A percentile compares a stretch with the other conserved stretches of the same genome.
phyloP scores from a whole-genome alignment of 1,284 basidiomycete genomes.

The Tremellales sp. region DNA sequence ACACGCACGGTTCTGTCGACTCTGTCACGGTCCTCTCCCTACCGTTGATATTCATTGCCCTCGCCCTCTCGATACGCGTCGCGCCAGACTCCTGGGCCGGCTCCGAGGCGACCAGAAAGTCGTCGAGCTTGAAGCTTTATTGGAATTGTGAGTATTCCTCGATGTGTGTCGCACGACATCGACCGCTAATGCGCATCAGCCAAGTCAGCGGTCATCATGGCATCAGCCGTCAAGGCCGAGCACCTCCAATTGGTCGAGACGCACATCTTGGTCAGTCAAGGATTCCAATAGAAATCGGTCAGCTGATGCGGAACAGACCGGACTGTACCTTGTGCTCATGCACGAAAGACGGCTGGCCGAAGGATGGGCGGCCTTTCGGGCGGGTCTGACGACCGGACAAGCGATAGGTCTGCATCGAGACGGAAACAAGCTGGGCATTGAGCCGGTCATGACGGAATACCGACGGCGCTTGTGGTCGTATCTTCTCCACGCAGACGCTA shows the following conservation, averaged over 20 bases:
- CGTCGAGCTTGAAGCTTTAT: conserved; percentile 76
- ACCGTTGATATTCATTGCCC: conserved; percentile 81
- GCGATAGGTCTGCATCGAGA: conserved; percentile 88
- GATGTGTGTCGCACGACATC: background rate
- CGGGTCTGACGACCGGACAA: conserved; percentile 83
- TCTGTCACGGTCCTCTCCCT: conserved; percentile 48
- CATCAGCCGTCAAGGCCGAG: conserved; percentile 81
- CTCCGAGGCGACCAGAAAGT: conserved; percentile 62
- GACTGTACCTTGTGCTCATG: conserved; percentile 76
- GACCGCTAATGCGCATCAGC: conserved; percentile 51
- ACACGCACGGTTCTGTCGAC: conserved; percentile 44
- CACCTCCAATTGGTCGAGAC: conserved; percentile 83
- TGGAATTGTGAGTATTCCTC: conserved; percentile 70
- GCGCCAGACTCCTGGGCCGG: conserved; percentile 76
- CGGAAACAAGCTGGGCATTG: conserved; percentile 60
- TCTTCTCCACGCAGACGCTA: conserved; percentile 82
- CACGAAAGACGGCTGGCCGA: conserved; percentile 54
- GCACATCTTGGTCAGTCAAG: conserved; percentile 63
- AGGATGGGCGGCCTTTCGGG: conserved; percentile 89
- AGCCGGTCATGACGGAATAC: conserved; percentile 75
- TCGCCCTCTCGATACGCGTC: conserved; percentile 79
- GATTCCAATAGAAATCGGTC: background rate
- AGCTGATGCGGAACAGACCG: conserved; percentile 56
- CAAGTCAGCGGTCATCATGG: conserved; percentile 72
- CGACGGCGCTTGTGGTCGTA: conserved; percentile 89